Evolutionary conservation across 2,329 filamentous ascomycete species (phyloP).

Genomic region (Aspergillus sp.): DNA sequence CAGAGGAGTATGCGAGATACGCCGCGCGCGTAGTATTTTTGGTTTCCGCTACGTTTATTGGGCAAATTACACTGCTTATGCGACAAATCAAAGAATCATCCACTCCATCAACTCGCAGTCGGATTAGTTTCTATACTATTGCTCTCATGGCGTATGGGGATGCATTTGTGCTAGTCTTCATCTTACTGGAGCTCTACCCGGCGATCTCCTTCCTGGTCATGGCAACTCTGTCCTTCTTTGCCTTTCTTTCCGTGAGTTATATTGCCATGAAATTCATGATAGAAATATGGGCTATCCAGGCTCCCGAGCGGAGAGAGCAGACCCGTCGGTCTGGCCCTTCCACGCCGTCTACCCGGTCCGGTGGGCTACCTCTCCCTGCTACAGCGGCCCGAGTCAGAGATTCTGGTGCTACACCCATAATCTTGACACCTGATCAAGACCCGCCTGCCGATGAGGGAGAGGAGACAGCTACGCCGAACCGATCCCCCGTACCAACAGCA

Average conservation of each 20-base stretch:
- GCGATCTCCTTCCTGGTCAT: conserved; percentile 56
- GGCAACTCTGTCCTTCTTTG: conserved; percentile 57
- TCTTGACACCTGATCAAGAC: conserved; percentile 61
- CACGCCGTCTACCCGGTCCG: conserved; percentile 31
- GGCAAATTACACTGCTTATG: conserved; percentile 58
- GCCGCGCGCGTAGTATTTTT: conserved; percentile 55
- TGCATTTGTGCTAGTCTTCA: conserved; percentile 57
- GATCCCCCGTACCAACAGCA: conserved; percentile 34
- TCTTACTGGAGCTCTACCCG: conserved; percentile 56
- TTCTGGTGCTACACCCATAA: conserved; percentile 55
- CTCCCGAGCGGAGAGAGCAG: conserved; percentile 40
- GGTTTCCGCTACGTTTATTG: conserved; percentile 49
- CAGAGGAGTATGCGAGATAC: conserved; percentile 54
- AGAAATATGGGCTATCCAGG: conserved; percentile 66
- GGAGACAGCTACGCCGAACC: conserved; percentile 29
- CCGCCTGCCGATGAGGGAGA: conserved; percentile 42
- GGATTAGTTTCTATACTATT: conserved; percentile 65
- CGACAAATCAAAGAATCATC: conserved; percentile 64
- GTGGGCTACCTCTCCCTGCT: conserved; percentile 51
- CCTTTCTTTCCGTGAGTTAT: conserved; percentile 60
- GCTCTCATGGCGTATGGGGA: conserved; percentile 62
- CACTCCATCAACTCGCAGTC: conserved; percentile 63
- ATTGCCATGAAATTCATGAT: conserved; percentile 66
- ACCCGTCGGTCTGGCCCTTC: conserved; percentile 27
- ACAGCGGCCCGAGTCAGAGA: conserved; percentile 46